phyloP scores from a whole-genome alignment of 2,329 filamentous ascomycete species.

The Fusarium luffae region DNA sequence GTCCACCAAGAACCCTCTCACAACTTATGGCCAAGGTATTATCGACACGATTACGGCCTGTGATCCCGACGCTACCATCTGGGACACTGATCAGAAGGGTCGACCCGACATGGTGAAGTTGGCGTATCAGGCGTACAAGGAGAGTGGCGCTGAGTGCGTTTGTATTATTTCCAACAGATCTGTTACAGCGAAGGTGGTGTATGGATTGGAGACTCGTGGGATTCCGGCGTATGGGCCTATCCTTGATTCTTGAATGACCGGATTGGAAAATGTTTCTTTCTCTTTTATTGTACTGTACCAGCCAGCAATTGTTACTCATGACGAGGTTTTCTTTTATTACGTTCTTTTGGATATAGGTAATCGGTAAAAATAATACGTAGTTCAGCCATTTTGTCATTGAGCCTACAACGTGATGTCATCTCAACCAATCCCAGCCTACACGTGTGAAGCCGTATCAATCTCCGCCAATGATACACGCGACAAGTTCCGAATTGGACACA shows the following conservation, averaged over 20 bases:
- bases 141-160: slow-evolving; percentile 70
- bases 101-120: slow-evolving; percentile 60
- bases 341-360: not conserved
- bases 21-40: slow-evolving; percentile 24
- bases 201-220: slow-evolving; percentile 69
- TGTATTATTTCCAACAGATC: slow-evolving; percentile 73
- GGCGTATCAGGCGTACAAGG: slow-evolving; percentile 60
- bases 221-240: slow-evolving; percentile 75
- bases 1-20: slow-evolving; percentile 35
- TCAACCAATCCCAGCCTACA: not conserved
- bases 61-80: slow-evolving; percentile 40
- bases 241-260: slow-evolving; percentile 60
- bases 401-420: no score
- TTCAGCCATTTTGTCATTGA: not conserved
- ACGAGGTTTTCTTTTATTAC: not conserved
- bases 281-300: not conserved
- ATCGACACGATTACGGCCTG: slow-evolving; percentile 29
- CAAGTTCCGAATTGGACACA: fast-evolving
- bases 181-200: slow-evolving; percentile 71
- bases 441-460: not conserved
- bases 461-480: fast-evolving
- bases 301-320: not conserved
- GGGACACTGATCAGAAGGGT: slow-evolving; percentile 68
- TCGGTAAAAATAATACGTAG: not conserved
- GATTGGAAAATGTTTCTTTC: not conserved